Evolutionary conservation across 768 basidiomycete genomes (phyloP).

Genomic region (Symmetrospora coprosmae): DNA sequence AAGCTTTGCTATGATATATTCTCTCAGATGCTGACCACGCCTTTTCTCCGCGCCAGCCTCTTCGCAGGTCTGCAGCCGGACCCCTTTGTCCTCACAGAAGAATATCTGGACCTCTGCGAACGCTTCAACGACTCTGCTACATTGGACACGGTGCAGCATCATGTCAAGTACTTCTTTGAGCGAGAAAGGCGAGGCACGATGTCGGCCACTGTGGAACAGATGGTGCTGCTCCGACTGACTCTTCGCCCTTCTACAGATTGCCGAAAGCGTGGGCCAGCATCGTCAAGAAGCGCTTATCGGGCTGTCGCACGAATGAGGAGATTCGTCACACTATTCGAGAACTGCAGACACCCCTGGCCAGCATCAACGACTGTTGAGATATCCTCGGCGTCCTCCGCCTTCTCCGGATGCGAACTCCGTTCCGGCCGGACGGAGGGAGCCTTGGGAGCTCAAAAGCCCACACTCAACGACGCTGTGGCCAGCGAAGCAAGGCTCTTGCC

Average conservation of each 20-base stretch:
- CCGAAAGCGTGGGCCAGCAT: neutral
- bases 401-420: no score
- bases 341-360: neutral
- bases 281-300: constrained; percentile 1
- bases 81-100: constrained; percentile 53
- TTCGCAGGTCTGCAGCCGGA: constrained; percentile 49
- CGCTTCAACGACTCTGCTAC: constrained; percentile 45
- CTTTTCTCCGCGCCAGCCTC: constrained; percentile 40
- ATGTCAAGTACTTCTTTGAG: constrained; percentile 55
- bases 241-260: neutral
- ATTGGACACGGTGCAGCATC: constrained; percentile 47
- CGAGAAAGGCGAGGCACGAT: constrained; percentile 31
- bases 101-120: constrained; percentile 54
- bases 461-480: no score
- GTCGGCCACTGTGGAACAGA: no score
- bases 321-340: neutral
- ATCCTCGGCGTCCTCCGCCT: no score
- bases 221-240: no score
- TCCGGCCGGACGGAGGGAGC: no score
- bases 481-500: no score
- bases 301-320: neutral
- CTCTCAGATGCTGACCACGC: no score
- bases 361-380: neutral
- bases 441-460: no score
- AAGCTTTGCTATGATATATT: neutral